phyloP scores from a whole-genome alignment of 2,329 filamentous ascomycete species.

The Fusarium sp. region DNA sequence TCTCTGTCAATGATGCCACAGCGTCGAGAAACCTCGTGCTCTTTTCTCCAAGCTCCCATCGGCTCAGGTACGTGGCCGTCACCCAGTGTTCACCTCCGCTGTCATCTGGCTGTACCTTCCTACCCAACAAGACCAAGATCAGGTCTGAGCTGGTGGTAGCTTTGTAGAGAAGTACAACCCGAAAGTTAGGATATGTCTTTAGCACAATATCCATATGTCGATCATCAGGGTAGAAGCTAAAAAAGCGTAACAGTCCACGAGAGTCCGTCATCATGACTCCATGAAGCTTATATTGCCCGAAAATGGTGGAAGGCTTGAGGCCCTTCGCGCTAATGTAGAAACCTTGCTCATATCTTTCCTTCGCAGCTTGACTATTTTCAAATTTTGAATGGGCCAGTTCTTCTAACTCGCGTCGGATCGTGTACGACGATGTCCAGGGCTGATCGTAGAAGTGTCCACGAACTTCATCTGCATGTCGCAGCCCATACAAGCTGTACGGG shows the following conservation, averaged over 20 bases:
- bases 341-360: not conserved
- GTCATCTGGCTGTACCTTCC: not conserved
- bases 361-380: not conserved
- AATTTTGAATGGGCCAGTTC: not conserved
- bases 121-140: not conserved
- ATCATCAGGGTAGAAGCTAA: not conserved
- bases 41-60: not conserved
- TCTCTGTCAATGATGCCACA: not conserved
- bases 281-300: not conserved
- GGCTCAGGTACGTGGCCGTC: not conserved
- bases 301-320: not conserved
- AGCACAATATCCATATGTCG: not conserved
- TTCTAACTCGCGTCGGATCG: not conserved
- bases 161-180: not conserved
- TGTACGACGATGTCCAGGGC: not conserved
- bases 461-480: not conserved
- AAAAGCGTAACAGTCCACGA: not conserved
- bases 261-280: not conserved
- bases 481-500: not conserved
- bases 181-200: not conserved
- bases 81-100: not conserved
- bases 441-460: not conserved
- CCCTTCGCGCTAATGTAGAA: not conserved
- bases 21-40: not conserved
- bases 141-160: rapidly evolving